phyloP scores from a whole-genome alignment of 225 moss, liverwort and hornwort species.

The Bryoerythrophyllum caledonicum region DNA sequence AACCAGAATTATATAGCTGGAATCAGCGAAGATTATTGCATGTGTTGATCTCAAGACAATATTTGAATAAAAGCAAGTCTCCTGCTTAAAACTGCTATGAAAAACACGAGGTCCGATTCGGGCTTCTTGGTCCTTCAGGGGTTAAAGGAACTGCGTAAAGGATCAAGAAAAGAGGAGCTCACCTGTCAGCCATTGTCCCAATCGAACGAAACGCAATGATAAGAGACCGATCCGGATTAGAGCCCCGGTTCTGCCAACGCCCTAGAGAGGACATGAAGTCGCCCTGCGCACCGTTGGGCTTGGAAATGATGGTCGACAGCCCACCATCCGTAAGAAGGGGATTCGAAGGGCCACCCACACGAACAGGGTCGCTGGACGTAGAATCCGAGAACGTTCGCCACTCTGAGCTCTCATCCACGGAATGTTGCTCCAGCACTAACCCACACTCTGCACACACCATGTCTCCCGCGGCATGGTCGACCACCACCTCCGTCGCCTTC shows the following conservation, averaged over 20 bases:
- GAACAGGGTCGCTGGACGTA: conserved; percentile 67
- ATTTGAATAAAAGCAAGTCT: no score
- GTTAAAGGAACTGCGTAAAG: no score
- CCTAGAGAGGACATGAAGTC: conserved; percentile 73
- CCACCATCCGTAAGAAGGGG: conserved; percentile 71
- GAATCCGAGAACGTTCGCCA: conserved; percentile 82
- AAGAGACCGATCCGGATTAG: conserved; percentile 72
- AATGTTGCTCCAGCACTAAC: conserved; percentile 70
- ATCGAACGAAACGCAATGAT: conserved; percentile 76
- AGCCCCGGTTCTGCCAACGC: conserved; percentile 67
- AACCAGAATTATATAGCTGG: no score
- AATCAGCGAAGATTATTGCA: no score
- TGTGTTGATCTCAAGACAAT: no score
- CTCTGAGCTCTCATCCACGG: conserved; percentile 75
- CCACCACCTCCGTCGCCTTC: conserved; percentile 69
- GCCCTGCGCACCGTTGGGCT: conserved; percentile 72
- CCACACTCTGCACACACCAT: conserved; percentile 83
- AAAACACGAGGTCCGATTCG: no score
- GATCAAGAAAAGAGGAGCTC: no score
- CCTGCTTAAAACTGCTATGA: no score
- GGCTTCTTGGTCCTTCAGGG: no score
- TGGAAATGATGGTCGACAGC: conserved; percentile 69
- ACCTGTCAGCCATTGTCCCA: conserved; percentile 78
- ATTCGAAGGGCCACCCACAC: conserved; percentile 76
- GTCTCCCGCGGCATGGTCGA: conserved; percentile 74